Conservation (phyloP, 208 protist genomes). For the Trypanosoma congolense region DNA sequence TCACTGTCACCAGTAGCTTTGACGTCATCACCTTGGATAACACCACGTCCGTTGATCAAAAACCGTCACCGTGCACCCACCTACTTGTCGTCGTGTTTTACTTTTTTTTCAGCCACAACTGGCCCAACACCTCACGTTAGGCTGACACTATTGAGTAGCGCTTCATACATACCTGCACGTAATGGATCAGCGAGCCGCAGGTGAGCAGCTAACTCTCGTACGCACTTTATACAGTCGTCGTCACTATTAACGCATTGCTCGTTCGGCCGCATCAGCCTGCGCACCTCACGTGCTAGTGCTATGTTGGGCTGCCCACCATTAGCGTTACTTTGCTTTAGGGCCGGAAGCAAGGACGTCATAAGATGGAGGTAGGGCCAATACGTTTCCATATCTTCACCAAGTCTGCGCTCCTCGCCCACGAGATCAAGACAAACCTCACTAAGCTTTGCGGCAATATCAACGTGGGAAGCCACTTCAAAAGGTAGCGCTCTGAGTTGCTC, state of each 20-base stretch:
- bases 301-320: not conserved
- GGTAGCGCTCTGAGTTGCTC: not conserved
- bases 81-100: no score
- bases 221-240: conserved; percentile 3
- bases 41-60: no score
- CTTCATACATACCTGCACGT: conserved; percentile 19
- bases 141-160: conserved; percentile 1
- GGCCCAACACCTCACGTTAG: conserved; percentile 7
- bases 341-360: conserved; percentile 27
- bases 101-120: no score
- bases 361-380: conserved; percentile 59
- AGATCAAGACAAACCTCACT: conserved; percentile 42
- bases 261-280: conserved; percentile 2
- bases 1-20: no score
- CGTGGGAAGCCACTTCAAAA: not conserved
- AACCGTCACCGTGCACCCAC: no score
- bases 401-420: conserved; percentile 35
- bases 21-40: no score
- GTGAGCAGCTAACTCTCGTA: conserved; percentile 10
- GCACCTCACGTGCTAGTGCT: conserved; percentile 5
- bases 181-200: conserved; percentile 17
- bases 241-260: conserved; percentile 4
- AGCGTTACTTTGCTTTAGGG: not conserved
- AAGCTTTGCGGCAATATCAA: conserved; percentile 30
- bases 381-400: conserved; percentile 34